Conservation (phyloP, 1,139 yeast species). For the Entelexis sorbosivorans region DNA sequence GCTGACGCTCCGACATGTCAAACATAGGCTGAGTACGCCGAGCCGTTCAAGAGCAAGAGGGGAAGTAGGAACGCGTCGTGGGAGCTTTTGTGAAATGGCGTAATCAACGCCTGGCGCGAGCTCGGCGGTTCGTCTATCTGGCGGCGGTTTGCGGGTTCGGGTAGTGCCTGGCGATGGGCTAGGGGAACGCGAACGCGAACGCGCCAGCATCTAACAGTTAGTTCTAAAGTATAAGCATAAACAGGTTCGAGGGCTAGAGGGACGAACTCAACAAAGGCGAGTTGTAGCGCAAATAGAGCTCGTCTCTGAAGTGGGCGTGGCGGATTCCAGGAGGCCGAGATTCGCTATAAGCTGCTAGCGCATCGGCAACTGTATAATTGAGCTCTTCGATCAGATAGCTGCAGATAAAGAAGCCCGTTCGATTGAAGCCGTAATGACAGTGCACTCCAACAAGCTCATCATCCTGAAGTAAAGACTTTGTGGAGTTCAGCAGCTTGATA, state of each 20-base stretch:
- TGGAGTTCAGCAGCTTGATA: constrained; percentile 32
- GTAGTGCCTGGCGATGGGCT: neutral
- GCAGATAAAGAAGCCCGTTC: constrained; percentile 67
- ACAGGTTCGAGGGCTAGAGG: neutral
- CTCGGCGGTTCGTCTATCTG: neutral
- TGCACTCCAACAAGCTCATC: constrained; percentile 48
- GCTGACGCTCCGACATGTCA: neutral
- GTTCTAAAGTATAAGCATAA: too few species aligned
- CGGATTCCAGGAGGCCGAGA: constrained; percentile 66
- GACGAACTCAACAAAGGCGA: neutral
- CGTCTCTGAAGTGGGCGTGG: constrained; percentile 69
- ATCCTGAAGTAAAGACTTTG: constrained; percentile 30
- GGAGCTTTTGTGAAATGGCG: neutral
- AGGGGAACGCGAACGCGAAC: neutral
- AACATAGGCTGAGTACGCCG: too few species aligned
- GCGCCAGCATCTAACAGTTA: too few species aligned
- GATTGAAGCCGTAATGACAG: constrained; percentile 72
- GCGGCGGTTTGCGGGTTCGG: neutral
- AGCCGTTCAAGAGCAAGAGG: neutral
- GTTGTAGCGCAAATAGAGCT: constrained; percentile 51
- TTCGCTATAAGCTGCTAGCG: constrained; percentile 46
- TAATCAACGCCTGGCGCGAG: neutral
- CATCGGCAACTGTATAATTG: constrained; percentile 52
- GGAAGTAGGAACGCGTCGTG: neutral
- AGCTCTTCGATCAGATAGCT: constrained; percentile 54